These are phyloP conservation scores for Cryptococcus sp. DNA, from an alignment of 1,284 basidiomycete genomes.

Conservation along the genomic window DNA sequence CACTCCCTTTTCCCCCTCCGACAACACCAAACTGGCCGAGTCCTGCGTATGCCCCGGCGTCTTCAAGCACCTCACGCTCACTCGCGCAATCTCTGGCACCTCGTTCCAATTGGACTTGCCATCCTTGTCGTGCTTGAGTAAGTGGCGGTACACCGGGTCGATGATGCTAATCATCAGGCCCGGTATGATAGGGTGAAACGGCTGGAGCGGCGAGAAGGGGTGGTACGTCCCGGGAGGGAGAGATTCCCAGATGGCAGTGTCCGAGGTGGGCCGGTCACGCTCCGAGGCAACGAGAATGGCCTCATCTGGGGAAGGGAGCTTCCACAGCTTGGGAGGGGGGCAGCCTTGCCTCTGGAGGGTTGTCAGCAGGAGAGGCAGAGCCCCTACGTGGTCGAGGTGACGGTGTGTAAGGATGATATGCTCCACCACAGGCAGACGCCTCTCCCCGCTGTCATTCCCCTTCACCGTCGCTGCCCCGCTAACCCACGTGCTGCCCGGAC, in stretches of 20 bases:
- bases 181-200: constrained; percentile 40
- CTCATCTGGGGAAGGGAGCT: constrained; percentile 47
- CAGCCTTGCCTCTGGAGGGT: constrained; percentile 57
- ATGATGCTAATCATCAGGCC: constrained; percentile 43
- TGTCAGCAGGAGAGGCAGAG: constrained; percentile 66
- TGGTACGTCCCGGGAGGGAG: constrained; percentile 32
- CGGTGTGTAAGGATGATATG: constrained; percentile 89
- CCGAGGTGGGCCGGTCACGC: constrained; percentile 31
- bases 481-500: constrained; percentile 23
- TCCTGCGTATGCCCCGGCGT: constrained; percentile 90
- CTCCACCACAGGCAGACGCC: constrained; percentile 54
- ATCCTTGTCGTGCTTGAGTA: constrained; percentile 36
- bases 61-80: constrained; percentile 63
- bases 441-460: constrained; percentile 8
- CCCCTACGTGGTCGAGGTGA: constrained; percentile 82
- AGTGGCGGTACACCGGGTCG: constrained; percentile 32
- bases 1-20: constrained; percentile 59
- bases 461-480: neutral
- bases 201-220: constrained; percentile 36
- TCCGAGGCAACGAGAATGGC: constrained; percentile 22
- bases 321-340: constrained; percentile 51
- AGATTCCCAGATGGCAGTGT: constrained; percentile 27
- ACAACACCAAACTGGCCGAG: constrained; percentile 70
- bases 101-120: constrained; percentile 39
- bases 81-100: constrained; percentile 36